Evolutionary conservation across 176 grass and related monocot genomes (phyloP).

Genomic region (Zea luxurians): DNA sequence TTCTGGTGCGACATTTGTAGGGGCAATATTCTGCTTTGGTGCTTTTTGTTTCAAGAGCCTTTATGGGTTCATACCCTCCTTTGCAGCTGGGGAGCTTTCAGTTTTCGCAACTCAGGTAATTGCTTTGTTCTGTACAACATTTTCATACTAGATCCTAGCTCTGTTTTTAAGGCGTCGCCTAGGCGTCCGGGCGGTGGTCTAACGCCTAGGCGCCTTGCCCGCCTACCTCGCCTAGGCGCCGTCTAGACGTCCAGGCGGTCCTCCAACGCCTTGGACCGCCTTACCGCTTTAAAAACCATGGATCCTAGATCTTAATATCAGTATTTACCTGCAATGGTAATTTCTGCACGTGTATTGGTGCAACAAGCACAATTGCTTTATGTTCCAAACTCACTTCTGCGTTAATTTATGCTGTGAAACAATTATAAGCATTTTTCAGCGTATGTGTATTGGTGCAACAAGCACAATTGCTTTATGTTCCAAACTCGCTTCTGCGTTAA

Average conservation of each 20-base stretch:
- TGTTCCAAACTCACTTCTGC: neutral
- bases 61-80: constrained; percentile 88
- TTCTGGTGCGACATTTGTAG: constrained; percentile 81
- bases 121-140: constrained; percentile 5
- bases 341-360: constrained; percentile 4
- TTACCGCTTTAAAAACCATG: no score
- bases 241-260: no score
- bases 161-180: no score
- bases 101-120: constrained; percentile 97
- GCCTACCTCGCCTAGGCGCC: no score
- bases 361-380: neutral
- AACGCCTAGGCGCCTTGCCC: no score
- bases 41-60: constrained; percentile 99
- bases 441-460: neutral
- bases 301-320: neutral
- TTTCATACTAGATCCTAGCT: neutral
- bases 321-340: neutral
- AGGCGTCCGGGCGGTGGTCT: no score
- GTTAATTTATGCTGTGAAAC: neutral
- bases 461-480: neutral
- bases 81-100: constrained; percentile 78
- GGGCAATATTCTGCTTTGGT: constrained; percentile 93
- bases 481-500: constrained; percentile 1
- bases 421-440: constrained; percentile 17
- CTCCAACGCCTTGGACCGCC: no score